Percentiles rank a stretch among this genome's conserved stretches.
phyloP scores from a whole-genome alignment of 1,284 basidiomycete genomes.

The Ganoderma resinaceum region DNA sequence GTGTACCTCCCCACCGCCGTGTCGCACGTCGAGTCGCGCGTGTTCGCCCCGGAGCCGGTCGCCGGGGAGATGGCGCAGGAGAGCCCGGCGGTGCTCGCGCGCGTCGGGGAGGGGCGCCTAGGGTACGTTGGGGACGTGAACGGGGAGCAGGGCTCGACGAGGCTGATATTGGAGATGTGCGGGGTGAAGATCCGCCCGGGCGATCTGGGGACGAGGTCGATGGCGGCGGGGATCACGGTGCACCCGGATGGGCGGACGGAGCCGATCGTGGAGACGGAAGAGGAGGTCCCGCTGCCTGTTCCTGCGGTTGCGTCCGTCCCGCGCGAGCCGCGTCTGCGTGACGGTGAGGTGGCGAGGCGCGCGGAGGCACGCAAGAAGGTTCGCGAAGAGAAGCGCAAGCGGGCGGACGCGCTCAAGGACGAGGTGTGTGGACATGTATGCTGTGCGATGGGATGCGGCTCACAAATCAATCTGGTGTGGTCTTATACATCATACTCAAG shows the following conservation, averaged over 20 bases:
- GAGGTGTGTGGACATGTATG: not conserved
- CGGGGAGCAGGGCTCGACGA: constrained; percentile 26
- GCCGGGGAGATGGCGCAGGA: constrained; percentile 18
- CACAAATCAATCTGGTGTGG: not conserved
- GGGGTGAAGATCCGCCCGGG: constrained; percentile 27
- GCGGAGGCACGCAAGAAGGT: not conserved
- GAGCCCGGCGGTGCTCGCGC: constrained; percentile 29
- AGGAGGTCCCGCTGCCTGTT: not conserved
- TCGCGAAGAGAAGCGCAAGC: not conserved
- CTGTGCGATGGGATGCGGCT: not conserved
- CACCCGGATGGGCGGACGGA: not conserved
- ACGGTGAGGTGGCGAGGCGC: not conserved
- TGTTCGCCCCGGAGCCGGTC: constrained; percentile 17
- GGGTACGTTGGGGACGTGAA: constrained; percentile 35
- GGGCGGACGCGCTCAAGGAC: constrained; percentile 1
- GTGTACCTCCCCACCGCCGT: constrained; percentile 27
- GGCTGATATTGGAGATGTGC: constrained; percentile 33
- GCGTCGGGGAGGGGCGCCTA: constrained; percentile 28
- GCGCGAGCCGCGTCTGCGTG: not conserved
- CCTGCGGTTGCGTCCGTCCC: not conserved
- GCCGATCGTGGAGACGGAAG: not conserved
- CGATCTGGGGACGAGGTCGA: constrained; percentile 23
- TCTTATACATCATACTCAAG: constrained; percentile 25
- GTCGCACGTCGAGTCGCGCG: constrained; percentile 26
- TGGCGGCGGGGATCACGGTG: not conserved